phyloP scores from a whole-genome alignment of 2,329 filamentous ascomycete species.

The Colletotrichum sp. region DNA sequence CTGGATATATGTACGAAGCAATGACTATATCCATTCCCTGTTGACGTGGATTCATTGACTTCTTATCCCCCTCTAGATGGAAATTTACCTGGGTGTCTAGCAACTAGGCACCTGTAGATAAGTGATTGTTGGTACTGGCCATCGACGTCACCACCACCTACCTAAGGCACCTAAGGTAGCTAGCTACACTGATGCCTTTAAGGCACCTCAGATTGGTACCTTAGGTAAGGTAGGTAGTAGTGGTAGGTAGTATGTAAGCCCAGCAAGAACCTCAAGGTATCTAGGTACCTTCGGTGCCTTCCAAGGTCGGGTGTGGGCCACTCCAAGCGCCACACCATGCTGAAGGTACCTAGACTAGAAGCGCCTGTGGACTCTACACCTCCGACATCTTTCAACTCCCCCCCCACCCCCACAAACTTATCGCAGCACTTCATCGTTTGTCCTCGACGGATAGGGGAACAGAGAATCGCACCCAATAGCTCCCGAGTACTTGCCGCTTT shows the following conservation, averaged over 20 bases:
- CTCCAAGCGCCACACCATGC: background rate
- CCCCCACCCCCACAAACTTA: background rate
- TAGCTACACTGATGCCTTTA: too few species aligned
- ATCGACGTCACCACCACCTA: too few species aligned
- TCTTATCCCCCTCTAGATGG: background rate
- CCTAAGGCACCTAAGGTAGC: too few species aligned
- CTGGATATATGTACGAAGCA: background rate
- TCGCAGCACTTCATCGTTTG: background rate
- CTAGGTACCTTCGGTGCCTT: too few species aligned
- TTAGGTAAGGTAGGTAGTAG: background rate
- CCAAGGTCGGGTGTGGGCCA: background rate
- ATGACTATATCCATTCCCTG: background rate
- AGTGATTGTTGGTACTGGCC: background rate
- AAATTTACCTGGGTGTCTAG: background rate
- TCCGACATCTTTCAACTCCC: background rate
- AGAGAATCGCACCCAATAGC: background rate
- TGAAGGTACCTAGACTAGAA: background rate
- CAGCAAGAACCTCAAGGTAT: background rate
- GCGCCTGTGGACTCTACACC: background rate
- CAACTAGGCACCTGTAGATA: background rate
- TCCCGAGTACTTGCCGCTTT: background rate
- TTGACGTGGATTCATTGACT: background rate
- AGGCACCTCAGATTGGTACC: background rate
- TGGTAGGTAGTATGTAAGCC: background rate
- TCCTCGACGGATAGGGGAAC: background rate